Conservation (phyloP, 139 green algal species). For the Volvox reticuliferus region DNA sequence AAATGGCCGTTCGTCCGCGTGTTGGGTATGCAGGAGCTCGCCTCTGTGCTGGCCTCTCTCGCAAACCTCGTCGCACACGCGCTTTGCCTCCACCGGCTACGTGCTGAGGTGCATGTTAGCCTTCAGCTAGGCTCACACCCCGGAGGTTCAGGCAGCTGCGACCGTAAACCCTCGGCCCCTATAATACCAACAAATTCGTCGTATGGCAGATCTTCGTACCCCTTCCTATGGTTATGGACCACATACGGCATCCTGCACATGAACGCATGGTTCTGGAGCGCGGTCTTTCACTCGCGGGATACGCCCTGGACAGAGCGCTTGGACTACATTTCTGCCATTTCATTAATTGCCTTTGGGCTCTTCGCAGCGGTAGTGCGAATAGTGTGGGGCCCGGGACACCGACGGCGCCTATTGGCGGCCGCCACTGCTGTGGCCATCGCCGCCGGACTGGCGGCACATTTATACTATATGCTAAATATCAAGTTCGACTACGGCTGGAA, state of each 20-base stretch:
- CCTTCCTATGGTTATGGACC: constrained; percentile 71
- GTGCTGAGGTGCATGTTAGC: neutral
- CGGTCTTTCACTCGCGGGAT: constrained; percentile 87
- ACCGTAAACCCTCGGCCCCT: neutral
- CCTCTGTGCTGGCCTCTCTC: constrained; percentile 81
- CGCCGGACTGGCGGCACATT: constrained; percentile 60
- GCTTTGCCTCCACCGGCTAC: constrained; percentile 48
- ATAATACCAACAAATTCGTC: neutral
- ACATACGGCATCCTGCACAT: constrained; percentile 67
- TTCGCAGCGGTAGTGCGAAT: constrained; percentile 50
- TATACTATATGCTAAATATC: constrained; percentile 82
- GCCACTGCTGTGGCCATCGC: constrained; percentile 21
- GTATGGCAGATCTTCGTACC: constrained; percentile 45
- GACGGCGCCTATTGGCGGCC: neutral
- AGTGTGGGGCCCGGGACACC: neutral
- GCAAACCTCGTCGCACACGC: constrained; percentile 81
- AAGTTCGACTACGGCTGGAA: constrained; percentile 94
- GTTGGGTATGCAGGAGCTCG: constrained; percentile 79
- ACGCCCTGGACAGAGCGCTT: constrained; percentile 70
- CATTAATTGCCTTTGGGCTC: constrained; percentile 60
- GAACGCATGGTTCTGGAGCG: constrained; percentile 86
- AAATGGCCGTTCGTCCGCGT: constrained; percentile 92
- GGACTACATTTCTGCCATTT: constrained; percentile 79
- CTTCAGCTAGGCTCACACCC: too few species aligned
- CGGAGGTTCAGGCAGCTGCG: too few species aligned